Base-by-base conservation (phyloP, 352 stramenopile species). In the Paralagenidium karlingii region DNA sequence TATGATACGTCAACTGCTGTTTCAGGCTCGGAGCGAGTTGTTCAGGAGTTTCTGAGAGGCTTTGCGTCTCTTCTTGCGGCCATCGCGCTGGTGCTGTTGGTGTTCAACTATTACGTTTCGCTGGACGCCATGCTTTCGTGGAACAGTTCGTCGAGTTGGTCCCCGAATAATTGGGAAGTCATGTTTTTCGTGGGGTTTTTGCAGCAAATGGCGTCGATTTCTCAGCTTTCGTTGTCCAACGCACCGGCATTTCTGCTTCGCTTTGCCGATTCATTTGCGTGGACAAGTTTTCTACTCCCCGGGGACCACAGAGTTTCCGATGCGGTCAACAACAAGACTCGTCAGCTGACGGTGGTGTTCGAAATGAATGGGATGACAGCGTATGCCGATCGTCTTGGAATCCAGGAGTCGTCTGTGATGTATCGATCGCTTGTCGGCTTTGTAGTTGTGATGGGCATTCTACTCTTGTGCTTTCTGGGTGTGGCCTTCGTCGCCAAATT, bases 101-200 rank as follows among this genome's bases (percentile, higher is more conserved):
- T 67, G 8, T 63, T 68, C 28, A 81, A 82, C 49, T 67, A 82
- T 42, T 74, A 71, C 37, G 58, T 79, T 6, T 66, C 68, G 11
- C 50, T 78, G 19, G 68, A 85, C 34, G 40, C 51, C 3, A 53
- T 59, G 27, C 39, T 64, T 10, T 45, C 63, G 24, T 77, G 51
- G 57, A 54, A 52, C 8, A 79, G 57, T 20, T 22, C 62, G 7
- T 31, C 57, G 18, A n/a, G 16, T 12, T 82, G 65, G 68, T 75
- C 67, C 25, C 73, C 73, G 1, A 87, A 87, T 43, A 73, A 67
- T 11, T 86, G 73, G 73, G 73, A 86, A 47, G 70, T 82, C 38
- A 47, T 76, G 20, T 54, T 77, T 12, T 82, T 78, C 49, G 57
- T 74, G 11, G 63, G 48, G 13, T 80, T 78, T 47, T 48, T 87